Conservation (phyloP, 2,329 filamentous ascomycete species). For the Drechslerella dactyloides region DNA sequence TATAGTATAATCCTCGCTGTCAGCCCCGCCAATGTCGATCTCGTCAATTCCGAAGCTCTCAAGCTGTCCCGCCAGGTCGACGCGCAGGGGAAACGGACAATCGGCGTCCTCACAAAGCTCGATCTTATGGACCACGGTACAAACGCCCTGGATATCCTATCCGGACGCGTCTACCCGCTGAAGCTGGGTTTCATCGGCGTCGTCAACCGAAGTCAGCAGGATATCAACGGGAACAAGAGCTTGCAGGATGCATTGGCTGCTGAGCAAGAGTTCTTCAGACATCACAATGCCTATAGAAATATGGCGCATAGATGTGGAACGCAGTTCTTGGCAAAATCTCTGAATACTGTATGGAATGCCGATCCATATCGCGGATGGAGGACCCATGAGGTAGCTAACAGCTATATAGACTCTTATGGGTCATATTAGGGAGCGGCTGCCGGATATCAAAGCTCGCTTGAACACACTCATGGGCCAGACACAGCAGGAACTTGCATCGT, state of each 20-base stretch:
- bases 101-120: constrained; percentile 94
- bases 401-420: constrained; percentile 75
- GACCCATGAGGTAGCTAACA: constrained; percentile 39
- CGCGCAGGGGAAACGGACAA: constrained; percentile 88
- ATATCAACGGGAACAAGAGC: constrained; percentile 95
- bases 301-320: constrained; percentile 94
- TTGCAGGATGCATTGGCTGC: constrained; percentile 87
- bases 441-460: constrained; percentile 95
- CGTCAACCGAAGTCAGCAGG: constrained; percentile 96
- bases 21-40: constrained; percentile 94
- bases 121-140: constrained; percentile 99
- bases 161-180: constrained; percentile 91
- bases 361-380: constrained; percentile 4
- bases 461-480: constrained; percentile 99
- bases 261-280: constrained; percentile 93
- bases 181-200: constrained; percentile 98
- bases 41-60: constrained; percentile 96
- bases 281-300: constrained; percentile 95
- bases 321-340: constrained; percentile 88
- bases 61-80: constrained; percentile 98
- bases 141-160: constrained; percentile 96
- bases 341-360: constrained; percentile 69
- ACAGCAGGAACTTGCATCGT: constrained; percentile 96
- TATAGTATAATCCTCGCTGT: constrained; percentile 90
- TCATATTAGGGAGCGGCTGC: constrained; percentile 92